Evolutionary conservation across 805 yeast genomes (phyloP), one percentile per base, ranked within the genome.

Genomic region (Starmera quercuum): DNA sequence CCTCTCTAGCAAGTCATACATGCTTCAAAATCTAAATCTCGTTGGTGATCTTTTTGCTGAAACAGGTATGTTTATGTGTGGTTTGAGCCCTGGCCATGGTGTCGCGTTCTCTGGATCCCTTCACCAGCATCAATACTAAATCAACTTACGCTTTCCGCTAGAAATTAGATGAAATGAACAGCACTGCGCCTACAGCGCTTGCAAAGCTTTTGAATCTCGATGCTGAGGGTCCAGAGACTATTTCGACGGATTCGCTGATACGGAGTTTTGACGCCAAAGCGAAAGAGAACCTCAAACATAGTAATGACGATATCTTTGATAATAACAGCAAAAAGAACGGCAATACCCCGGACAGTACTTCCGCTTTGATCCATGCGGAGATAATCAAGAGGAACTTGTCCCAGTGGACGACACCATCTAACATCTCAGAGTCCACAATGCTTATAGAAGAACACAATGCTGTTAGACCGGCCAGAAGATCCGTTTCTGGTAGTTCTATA

Each of bases 141-240:
- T n/a, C n/a, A n/a, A n/a, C n/a, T n/a, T n/a, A n/a, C n/a, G n/a
- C n/a, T n/a, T n/a, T n/a, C n/a, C n/a, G n/a, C n/a, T n/a, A n/a
- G n/a, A n/a, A n/a, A n/a, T n/a, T n/a, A n/a, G n/a, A n/a, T n/a
- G n/a, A n/a, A n/a, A n/a, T n/a, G n/a, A n/a, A n/a, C n/a, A 7
- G 64, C 61, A 9, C 26, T 68, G 56, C 33, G 29, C 38, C 43
- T 20, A 21, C 11, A 6, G 10, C 5, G 15, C 15, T 25, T 11
- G 6, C 16, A 10, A 25, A 25, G 27, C 17, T 25, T 11, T 11
- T 25, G 27, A 13, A 14, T 9, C 8, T 5, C 9, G 16, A 25
- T 17, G 7, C 4, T 4, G 8, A 7, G 15, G 17, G 15, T 11
- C 10, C 6, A 5, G 27, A 25, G 10, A 25, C 15, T 10, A 25